Conservation (phyloP, 75 land plant species). For the Isoetes taiwanensis region DNA sequence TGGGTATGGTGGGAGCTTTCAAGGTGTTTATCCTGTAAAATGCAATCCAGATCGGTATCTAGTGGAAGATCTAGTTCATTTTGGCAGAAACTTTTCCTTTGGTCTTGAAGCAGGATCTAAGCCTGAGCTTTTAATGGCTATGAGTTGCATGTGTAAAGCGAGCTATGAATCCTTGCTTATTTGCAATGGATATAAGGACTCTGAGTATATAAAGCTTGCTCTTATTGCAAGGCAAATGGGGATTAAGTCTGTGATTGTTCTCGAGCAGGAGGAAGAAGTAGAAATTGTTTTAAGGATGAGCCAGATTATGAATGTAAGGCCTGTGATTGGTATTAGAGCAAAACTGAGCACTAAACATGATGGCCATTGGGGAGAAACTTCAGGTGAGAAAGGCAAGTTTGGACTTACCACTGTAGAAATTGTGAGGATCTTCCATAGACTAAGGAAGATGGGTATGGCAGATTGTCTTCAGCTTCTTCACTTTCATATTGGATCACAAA, state of each 20-base stretch:
- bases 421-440: constrained; percentile 37
- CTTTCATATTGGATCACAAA: constrained; percentile 98
- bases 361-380: constrained; percentile 89
- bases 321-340: constrained; percentile 67
- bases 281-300: constrained; percentile 47
- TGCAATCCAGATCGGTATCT: constrained; percentile 85
- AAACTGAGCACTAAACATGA: constrained; percentile 82
- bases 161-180: constrained; percentile 49
- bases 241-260: constrained; percentile 63
- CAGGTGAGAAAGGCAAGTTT: constrained; percentile 95
- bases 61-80: constrained; percentile 71
- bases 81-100: constrained; percentile 44
- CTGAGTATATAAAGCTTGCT: constrained; percentile 65
- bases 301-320: constrained; percentile 33
- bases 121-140: constrained; percentile 82
- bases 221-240: constrained; percentile 44
- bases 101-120: constrained; percentile 96
- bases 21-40: constrained; percentile 91
- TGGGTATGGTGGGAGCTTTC: constrained; percentile 48
- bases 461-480: constrained; percentile 82
- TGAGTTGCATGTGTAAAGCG: constrained; percentile 49
- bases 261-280: constrained; percentile 90
- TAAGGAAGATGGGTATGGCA: constrained; percentile 41
- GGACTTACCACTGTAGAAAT: constrained; percentile 67
- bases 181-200: constrained; percentile 92